These are phyloP conservation scores for Cystobasidium pallidum DNA, from an alignment of 1,284 basidiomycete genomes.

Conservation along the genomic window DNA sequence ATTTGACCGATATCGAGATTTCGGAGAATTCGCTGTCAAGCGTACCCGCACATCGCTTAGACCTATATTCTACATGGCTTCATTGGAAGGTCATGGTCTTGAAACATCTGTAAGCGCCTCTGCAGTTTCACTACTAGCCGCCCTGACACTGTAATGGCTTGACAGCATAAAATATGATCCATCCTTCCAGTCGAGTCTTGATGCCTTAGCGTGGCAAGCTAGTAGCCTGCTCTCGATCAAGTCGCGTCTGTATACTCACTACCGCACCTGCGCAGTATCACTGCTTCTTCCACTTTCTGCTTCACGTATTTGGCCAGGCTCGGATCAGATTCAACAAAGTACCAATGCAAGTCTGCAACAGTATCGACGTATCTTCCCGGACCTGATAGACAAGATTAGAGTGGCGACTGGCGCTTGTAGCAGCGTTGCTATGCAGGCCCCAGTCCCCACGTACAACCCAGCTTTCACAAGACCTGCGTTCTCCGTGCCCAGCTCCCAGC, in stretches of 20 bases:
- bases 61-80: conserved; percentile 20
- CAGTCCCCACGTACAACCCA: background rate
- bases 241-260: conserved; percentile 9
- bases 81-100: conserved; percentile 27
- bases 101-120: conserved; percentile 14
- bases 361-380: conserved; percentile 27
- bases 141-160: background rate
- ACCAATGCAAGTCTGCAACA: conserved; percentile 21
- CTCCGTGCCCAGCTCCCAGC: conserved; percentile 2
- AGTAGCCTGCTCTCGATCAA: conserved; percentile 23
- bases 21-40: conserved; percentile 13
- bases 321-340: conserved; percentile 1
- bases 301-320: background rate
- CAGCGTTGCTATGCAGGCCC: background rate
- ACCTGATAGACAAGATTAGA: conserved; percentile 8
- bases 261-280: conserved; percentile 18
- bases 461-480: background rate
- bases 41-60: conserved; percentile 29
- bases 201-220: conserved; percentile 28
- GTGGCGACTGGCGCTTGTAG: background rate
- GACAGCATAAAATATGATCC: background rate
- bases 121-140: background rate
- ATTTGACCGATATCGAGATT: conserved; percentile 15
- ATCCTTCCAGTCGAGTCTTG: conserved; percentile 13
- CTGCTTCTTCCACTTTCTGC: conserved; percentile 9